Evolutionary conservation across 23 red algal species (phyloP).

Genomic region (Gracilaria domingensis): DNA sequence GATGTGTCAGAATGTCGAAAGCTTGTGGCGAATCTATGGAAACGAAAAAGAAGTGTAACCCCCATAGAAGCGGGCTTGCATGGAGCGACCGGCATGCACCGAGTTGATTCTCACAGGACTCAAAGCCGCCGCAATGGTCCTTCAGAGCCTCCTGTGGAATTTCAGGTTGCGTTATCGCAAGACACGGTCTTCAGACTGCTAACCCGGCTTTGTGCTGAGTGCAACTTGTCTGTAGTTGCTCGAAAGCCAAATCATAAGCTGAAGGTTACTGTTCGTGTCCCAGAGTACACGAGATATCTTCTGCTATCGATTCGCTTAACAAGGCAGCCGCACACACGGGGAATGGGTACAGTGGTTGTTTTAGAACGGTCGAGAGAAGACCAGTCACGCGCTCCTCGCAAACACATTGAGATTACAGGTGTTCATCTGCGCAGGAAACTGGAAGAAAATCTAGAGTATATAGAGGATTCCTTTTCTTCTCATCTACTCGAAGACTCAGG

Average conservation of each 20-base stretch:
- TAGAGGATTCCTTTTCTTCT: slow-evolving; percentile 62
- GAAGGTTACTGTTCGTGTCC: slow-evolving; percentile 40
- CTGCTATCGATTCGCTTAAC: slow-evolving; percentile 50
- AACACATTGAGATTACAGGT: slow-evolving; percentile 48
- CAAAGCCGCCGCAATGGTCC: slow-evolving; percentile 29
- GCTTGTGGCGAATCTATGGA: slow-evolving; percentile 18
- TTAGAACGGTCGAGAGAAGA: slow-evolving; percentile 52
- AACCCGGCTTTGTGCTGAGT: slow-evolving; percentile 43
- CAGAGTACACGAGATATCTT: slow-evolving; percentile 8
- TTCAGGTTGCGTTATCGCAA: slow-evolving; percentile 35
- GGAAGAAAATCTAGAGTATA: slow-evolving; percentile 53
- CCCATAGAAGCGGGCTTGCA: slow-evolving; percentile 24
- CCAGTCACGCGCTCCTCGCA: slow-evolving; percentile 17
- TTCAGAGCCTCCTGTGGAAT: slow-evolving; percentile 7
- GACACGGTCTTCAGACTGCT: slow-evolving; percentile 55
- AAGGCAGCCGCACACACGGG: slow-evolving; percentile 37
- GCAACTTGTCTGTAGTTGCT: slow-evolving; percentile 10
- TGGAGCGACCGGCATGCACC: background rate
- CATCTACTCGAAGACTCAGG: slow-evolving; percentile 21
- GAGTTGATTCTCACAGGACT: slow-evolving; percentile 2
- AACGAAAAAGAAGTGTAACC: background rate
- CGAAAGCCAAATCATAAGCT: slow-evolving; percentile 50
- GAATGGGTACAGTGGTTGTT: slow-evolving; percentile 23
- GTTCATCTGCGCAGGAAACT: slow-evolving; percentile 24
- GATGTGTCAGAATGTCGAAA: slow-evolving; percentile 28